phyloP scores from a whole-genome alignment of 192 early-diverging fungal species.

The Coemansia sp. region DNA sequence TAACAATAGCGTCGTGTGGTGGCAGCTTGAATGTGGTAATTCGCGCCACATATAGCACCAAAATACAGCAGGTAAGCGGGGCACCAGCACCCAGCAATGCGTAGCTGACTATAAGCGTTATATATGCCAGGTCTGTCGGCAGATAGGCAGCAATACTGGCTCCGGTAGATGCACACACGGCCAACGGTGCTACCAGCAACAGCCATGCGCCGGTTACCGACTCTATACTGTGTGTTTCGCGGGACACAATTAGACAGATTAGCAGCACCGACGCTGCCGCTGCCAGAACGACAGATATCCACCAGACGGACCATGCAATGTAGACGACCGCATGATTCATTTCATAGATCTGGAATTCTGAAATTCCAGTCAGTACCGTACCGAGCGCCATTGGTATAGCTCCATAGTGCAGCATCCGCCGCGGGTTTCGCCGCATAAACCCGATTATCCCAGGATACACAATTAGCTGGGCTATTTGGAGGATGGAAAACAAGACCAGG shows the following conservation, averaged over 20 bases:
- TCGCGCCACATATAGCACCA: constrained; percentile 49
- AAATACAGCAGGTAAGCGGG: constrained; percentile 36
- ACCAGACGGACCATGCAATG: constrained; percentile 39
- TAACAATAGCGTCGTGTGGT: constrained; percentile 40
- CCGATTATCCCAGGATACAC: constrained; percentile 27
- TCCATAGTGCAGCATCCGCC: constrained; percentile 50
- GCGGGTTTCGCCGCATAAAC: constrained; percentile 40
- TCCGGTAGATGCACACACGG: constrained; percentile 44
- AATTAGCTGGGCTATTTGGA: constrained; percentile 23
- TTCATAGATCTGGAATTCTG: not conserved
- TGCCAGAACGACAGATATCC: constrained; percentile 32
- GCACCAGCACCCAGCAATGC: constrained; percentile 49
- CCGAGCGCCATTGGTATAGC: constrained; percentile 52
- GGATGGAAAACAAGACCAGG: constrained; percentile 9
- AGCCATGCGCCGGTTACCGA: constrained; percentile 52
- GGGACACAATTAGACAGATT: constrained; percentile 32
- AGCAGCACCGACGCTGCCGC: constrained; percentile 15
- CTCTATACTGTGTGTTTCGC: constrained; percentile 31
- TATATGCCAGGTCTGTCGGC: not conserved
- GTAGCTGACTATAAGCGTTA: constrained; percentile 25
- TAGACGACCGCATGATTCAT: not conserved
- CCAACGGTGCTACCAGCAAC: constrained; percentile 49
- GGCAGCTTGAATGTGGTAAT: constrained; percentile 49
- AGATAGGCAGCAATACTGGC: constrained; percentile 31
- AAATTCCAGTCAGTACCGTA: constrained; percentile 27